These are phyloP conservation scores for Brassica hybrid DNA, from an alignment of 441 rosid species.

Conservation along the genomic window DNA sequence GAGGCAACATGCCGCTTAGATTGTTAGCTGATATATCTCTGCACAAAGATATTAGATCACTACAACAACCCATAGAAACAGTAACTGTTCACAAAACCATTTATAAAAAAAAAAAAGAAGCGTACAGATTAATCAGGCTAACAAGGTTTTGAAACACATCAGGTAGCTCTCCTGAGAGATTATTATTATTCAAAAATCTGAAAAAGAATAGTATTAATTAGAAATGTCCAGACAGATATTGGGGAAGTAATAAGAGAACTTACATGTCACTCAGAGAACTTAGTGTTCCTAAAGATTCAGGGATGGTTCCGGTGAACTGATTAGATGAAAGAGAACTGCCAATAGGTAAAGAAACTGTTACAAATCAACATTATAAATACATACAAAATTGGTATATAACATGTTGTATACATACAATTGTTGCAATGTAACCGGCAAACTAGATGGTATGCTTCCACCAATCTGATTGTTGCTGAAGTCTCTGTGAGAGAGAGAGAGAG, in stretches of 20 bases:
- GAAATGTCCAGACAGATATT: background rate
- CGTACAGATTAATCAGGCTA: conserved; percentile 84
- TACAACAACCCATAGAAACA: conserved; percentile 8
- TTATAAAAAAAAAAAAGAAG: conserved; percentile 10
- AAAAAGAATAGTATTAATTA: conserved; percentile 20
- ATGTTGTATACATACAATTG: conserved; percentile 61
- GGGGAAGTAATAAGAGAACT: conserved; percentile 12
- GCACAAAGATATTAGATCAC: conserved; percentile 43
- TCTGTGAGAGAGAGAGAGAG: conserved; percentile 56
- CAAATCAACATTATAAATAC: conserved; percentile 22
- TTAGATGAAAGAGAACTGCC: conserved; percentile 91
- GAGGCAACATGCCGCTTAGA: conserved; percentile 80
- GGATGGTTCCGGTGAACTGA: conserved; percentile 88
- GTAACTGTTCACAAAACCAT: conserved; percentile 22
- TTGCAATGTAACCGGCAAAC: conserved; percentile 74
- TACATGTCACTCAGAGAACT: conserved; percentile 71
- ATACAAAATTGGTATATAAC: background rate
- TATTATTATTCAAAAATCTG: conserved; percentile 85
- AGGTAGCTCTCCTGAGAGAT: conserved; percentile 83
- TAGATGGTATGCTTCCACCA: conserved; percentile 88
- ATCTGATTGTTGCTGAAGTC: conserved; percentile 91
- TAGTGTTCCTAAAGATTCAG: conserved; percentile 71
- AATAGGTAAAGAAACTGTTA: conserved; percentile 45
- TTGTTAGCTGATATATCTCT: conserved; percentile 87
- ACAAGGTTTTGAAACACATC: conserved; percentile 71